A percentile compares a stretch with the other conserved stretches of the same genome.
These are phyloP conservation scores for Solanum bulbocastanum DNA, from an alignment of 257 asterid species.

Conservation along the genomic window DNA sequence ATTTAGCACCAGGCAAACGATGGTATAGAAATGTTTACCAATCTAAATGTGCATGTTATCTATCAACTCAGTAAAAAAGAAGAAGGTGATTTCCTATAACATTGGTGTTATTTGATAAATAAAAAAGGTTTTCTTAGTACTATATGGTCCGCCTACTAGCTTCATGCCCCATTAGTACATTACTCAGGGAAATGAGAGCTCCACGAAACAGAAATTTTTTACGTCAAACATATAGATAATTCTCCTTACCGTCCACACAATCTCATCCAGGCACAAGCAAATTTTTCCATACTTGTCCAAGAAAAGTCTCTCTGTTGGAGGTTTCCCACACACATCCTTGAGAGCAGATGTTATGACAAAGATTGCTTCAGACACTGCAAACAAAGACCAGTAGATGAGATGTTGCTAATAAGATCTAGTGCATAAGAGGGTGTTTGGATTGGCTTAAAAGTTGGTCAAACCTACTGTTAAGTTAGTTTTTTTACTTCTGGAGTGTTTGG, in stretches of 20 bases:
- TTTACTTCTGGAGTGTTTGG: too few species aligned
- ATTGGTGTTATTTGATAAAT: neutral
- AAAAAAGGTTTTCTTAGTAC: neutral
- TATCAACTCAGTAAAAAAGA: neutral
- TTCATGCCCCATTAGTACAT: neutral
- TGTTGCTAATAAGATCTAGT: neutral
- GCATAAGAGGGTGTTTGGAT: neutral
- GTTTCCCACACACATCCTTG: constrained; percentile 90
- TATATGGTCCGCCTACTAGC: neutral
- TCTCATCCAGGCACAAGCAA: constrained; percentile 94
- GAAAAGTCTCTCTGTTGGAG: constrained; percentile 86
- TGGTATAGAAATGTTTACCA: neutral
- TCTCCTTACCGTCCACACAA: constrained; percentile 78
- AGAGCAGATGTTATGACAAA: constrained; percentile 80
- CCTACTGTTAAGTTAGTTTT: too few species aligned
- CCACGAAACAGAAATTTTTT: neutral
- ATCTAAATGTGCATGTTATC: neutral
- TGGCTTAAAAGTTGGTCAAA: too few species aligned
- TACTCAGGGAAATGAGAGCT: neutral
- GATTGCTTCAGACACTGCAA: constrained; percentile 75
- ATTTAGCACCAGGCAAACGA: neutral
- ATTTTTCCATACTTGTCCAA: constrained; percentile 93
- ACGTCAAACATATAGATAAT: neutral
- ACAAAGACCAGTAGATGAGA: constrained; percentile 2
- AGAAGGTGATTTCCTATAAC: neutral